phyloP scores from a whole-genome alignment of 306 rosid species.

The Dryas octopetala region DNA sequence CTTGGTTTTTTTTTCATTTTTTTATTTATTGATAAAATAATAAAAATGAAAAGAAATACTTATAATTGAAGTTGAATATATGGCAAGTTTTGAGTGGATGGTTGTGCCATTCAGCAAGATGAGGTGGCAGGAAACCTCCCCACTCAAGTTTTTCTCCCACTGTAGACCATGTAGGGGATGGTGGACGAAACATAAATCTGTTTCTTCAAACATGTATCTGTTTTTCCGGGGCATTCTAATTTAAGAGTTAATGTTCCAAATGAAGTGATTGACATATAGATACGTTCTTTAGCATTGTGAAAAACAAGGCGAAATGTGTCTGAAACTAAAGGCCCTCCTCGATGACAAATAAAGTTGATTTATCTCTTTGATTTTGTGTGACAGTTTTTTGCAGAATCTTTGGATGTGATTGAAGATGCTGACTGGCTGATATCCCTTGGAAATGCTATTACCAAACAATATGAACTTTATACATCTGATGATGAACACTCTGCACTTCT shows the following conservation, averaged over 20 bases:
- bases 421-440: constrained; percentile 91
- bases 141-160: not conserved
- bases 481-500: constrained; percentile 95
- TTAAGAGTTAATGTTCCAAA: not conserved
- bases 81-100: too few species aligned
- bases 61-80: too few species aligned
- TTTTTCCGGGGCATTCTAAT: not conserved
- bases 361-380: constrained; percentile 37
- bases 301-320: constrained; percentile 8
- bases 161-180: not conserved
- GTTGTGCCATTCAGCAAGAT: too few species aligned
- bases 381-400: constrained; percentile 96
- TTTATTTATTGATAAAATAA: too few species aligned
- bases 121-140: too few species aligned
- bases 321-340: constrained; percentile 20
- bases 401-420: constrained; percentile 88
- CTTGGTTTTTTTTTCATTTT: too few species aligned
- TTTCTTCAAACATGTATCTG: not conserved
- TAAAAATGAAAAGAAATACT: too few species aligned
- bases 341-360: constrained; percentile 19
- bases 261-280: not conserved
- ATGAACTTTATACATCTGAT: constrained; percentile 84
- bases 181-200: not conserved
- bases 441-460: constrained; percentile 76
- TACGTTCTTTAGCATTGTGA: not conserved